Conservation (phyloP, 2,329 filamentous ascomycete species). For the Exserohilum rostratum region DNA sequence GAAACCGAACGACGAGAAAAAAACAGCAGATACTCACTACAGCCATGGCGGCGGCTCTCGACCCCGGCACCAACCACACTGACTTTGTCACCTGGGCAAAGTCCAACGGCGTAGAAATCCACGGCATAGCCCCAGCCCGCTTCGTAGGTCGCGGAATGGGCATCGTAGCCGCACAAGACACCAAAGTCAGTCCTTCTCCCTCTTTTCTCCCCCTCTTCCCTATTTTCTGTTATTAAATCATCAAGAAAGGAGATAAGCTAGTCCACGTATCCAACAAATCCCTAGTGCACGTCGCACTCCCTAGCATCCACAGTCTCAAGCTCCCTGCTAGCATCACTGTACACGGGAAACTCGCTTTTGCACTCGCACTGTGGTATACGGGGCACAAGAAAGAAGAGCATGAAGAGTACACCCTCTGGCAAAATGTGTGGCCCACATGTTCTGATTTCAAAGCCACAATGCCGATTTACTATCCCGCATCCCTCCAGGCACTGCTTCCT, state of each 20-base stretch:
- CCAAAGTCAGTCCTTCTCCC: constrained; percentile 61
- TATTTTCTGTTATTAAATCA: constrained; percentile 21
- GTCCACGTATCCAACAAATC: constrained; percentile 67
- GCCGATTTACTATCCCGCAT: constrained; percentile 61
- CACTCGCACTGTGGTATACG: constrained; percentile 60
- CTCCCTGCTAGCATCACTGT: constrained; percentile 64
- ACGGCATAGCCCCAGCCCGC: constrained; percentile 68
- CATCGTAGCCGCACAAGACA: constrained; percentile 70
- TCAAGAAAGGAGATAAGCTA: constrained; percentile 64
- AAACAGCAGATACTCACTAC: background rate
- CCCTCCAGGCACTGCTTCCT: constrained; percentile 50
- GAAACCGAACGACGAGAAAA: too few species aligned
- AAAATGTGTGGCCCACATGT: constrained; percentile 68
- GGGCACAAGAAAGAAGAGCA: constrained; percentile 52
- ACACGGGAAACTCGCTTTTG: constrained; percentile 75
- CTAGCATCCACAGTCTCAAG: constrained; percentile 55
- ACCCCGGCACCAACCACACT: constrained; percentile 51
- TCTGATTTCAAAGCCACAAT: constrained; percentile 65
- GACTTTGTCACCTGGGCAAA: constrained; percentile 72
- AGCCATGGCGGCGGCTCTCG: constrained; percentile 40
- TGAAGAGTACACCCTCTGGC: constrained; percentile 63
- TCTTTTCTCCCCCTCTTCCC: background rate
- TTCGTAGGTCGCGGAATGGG: constrained; percentile 79
- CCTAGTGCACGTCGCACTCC: constrained; percentile 68
- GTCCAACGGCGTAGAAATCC: constrained; percentile 67